These are phyloP conservation scores for Gossypium mustelinum DNA, from an alignment of 345 rosid species.

Conservation along the genomic window DNA sequence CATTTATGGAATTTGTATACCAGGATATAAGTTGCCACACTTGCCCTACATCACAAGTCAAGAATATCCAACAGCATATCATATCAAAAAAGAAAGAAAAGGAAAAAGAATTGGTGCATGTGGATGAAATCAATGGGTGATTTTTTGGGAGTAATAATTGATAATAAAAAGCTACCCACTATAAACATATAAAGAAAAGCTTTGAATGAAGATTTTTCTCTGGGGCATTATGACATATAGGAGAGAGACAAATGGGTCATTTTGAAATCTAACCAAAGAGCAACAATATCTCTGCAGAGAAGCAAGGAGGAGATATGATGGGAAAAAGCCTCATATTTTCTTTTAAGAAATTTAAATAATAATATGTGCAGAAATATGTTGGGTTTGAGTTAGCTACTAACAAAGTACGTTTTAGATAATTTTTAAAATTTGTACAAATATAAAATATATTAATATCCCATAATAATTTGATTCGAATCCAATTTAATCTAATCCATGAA, in stretches of 20 bases:
- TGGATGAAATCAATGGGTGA: neutral
- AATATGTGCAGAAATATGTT: too few relatives aligned
- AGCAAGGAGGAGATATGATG: constrained; percentile 3
- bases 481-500: too few relatives aligned
- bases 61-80: neutral
- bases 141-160: neutral
- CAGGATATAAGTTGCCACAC: neutral
- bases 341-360: too few relatives aligned
- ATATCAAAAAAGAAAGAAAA: neutral
- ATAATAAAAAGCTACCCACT: neutral
- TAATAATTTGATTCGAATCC: rapidly evolving
- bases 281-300: neutral
- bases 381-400: too few relatives aligned
- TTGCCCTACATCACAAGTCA: neutral
- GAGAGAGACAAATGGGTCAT: neutral
- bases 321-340: neutral
- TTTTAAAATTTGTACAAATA: too few relatives aligned
- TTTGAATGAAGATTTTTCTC: neutral
- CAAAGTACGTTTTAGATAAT: rapidly evolving
- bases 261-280: neutral
- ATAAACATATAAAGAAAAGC: neutral
- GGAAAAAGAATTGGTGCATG: neutral
- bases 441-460: too few relatives aligned
- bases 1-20: neutral
- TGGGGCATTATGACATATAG: neutral